A percentile compares a stretch with the other conserved stretches of the same genome.
Evolutionary conservation across 768 basidiomycete genomes (phyloP).

Genomic region (Suillus variegatus): DNA sequence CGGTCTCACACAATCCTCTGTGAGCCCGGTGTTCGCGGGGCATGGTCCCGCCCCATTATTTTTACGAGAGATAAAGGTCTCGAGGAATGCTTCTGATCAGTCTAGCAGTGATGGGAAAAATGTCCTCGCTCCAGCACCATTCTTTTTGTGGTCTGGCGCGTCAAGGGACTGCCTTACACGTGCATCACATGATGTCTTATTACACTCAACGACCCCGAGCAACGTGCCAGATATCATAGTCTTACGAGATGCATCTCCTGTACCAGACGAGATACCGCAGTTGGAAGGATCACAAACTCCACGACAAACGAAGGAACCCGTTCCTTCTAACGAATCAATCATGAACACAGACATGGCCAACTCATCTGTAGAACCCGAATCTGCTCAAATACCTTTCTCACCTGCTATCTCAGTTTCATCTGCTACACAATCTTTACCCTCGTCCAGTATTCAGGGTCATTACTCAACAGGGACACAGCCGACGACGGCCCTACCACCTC

Average conservation of each 20-base stretch:
- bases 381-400: conserved; percentile 9
- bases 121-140: conserved; percentile 17
- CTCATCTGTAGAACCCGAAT: background rate
- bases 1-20: conserved; percentile 8
- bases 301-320: conserved; percentile 14
- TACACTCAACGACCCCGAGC: background rate
- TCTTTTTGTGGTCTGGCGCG: conserved; percentile 15
- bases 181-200: background rate
- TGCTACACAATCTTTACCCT: background rate
- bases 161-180: conserved; percentile 14
- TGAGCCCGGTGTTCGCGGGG: conserved; percentile 15
- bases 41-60: conserved; percentile 14
- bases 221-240: background rate
- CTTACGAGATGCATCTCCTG: background rate
- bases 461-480: conserved; percentile 14
- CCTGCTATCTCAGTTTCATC: background rate
- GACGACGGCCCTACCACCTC: conserved; percentile 19
- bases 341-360: conserved; percentile 4
- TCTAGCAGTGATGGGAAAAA: conserved; percentile 7
- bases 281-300: conserved; percentile 12
- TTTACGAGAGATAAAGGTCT: conserved; percentile 14
- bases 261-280: background rate
- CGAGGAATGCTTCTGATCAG: background rate
- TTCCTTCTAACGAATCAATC: conserved; percentile 15
- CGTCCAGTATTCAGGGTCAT: conserved; percentile 9